These are phyloP conservation scores for Pontederia crassipes DNA, from an alignment of 176 grass and related monocot genomes.

Conservation along the genomic window DNA sequence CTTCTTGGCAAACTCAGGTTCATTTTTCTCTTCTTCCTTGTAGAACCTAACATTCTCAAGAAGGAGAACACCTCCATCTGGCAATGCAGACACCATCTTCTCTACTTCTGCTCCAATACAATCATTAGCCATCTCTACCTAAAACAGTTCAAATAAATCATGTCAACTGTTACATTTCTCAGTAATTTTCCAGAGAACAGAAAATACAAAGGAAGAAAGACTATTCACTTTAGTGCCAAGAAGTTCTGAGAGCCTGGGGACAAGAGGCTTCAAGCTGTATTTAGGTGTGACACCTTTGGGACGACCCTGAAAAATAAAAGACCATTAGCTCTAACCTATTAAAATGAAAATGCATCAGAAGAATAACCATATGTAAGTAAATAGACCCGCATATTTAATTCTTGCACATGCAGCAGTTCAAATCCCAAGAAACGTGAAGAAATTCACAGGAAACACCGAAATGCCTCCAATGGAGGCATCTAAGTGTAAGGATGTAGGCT, in stretches of 20 bases:
- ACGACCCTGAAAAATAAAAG: conserved; percentile 27
- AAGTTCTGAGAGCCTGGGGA: conserved; percentile 38
- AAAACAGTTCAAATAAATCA: conserved; percentile 5
- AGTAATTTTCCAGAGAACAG: not conserved
- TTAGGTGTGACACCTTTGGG: conserved; percentile 40
- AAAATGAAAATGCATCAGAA: not conserved
- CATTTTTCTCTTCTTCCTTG: conserved; percentile 50
- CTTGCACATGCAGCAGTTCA: not conserved
- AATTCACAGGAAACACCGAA: too few species aligned
- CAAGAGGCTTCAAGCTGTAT: conserved; percentile 37
- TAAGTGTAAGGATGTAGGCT: too few species aligned
- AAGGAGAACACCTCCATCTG: conserved; percentile 35
- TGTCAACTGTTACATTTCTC: not conserved
- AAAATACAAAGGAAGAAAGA: not conserved
- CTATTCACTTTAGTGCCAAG: conserved; percentile 28
- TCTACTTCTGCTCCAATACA: conserved; percentile 42
- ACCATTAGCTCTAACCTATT: not conserved
- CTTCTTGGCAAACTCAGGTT: conserved; percentile 42
- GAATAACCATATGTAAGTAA: not conserved
- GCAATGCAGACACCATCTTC: conserved; percentile 28
- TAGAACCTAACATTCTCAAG: conserved; percentile 45
- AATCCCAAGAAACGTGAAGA: too few species aligned
- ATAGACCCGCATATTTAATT: not conserved
- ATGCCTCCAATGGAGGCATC: too few species aligned
- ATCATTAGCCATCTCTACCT: conserved; percentile 36